A percentile compares a stretch with the other conserved stretches of the same genome.
Evolutionary conservation across 148 eudicot genomes (phyloP).

Genomic region (Arctostaphylos glauca): DNA sequence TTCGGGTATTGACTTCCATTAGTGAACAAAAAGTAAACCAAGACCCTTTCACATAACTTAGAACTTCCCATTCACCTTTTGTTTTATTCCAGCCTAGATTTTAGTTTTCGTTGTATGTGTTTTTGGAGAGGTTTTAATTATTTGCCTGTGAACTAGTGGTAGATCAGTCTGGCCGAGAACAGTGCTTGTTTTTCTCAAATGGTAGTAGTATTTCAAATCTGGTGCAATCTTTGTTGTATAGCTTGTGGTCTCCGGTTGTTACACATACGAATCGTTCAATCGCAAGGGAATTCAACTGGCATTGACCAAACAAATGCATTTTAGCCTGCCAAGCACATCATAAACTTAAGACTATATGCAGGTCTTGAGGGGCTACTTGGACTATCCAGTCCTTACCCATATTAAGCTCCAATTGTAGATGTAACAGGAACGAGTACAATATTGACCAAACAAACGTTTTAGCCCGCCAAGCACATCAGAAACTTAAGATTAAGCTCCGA

Average conservation of each 20-base stretch:
- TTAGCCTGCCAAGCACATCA: neutral
- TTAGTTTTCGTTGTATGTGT: conserved; percentile 5
- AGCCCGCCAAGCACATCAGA: neutral
- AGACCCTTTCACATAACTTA: conserved; percentile 13
- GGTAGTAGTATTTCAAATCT: neutral
- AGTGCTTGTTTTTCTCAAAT: neutral
- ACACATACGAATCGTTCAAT: neutral
- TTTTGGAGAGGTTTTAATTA: conserved; percentile 9
- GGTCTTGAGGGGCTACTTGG: neutral
- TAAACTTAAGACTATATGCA: neutral
- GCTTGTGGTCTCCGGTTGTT: neutral
- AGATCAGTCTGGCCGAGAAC: conserved; percentile 14
- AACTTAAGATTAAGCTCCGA: too few species aligned
- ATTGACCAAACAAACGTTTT: neutral
- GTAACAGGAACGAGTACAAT: too few species aligned
- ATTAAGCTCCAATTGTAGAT: too few species aligned
- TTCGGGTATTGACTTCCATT: conserved; percentile 92
- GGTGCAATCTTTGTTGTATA: neutral
- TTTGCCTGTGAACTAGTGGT: neutral
- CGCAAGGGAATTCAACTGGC: neutral
- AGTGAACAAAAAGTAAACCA: conserved; percentile 16
- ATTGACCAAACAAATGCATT: neutral
- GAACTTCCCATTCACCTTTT: conserved; percentile 15
- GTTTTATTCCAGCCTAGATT: neutral
- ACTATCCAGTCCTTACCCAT: too few species aligned